Evolutionary conservation across 2,329 filamentous ascomycete species (phyloP).

Genomic region (Neofusicoccum cordaticola): DNA sequence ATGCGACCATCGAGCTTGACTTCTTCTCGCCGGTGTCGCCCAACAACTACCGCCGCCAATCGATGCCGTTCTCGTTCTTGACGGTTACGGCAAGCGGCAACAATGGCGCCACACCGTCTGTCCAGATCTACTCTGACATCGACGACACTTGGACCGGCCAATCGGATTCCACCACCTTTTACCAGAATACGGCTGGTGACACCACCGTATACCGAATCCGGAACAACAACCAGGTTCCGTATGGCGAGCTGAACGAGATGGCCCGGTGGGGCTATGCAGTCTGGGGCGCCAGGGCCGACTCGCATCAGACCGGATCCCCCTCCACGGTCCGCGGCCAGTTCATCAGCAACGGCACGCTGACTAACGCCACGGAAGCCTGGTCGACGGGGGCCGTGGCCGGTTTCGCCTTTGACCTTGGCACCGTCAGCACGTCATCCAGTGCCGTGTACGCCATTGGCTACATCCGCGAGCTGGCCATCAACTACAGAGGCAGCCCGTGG

Average conservation of each 20-base stretch:
- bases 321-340: slow-evolving; percentile 33
- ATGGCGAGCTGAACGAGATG: slow-evolving; percentile 39
- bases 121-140: slow-evolving; percentile 45
- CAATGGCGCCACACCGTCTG: slow-evolving; percentile 20
- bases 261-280: slow-evolving; percentile 43
- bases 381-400: slow-evolving; percentile 32
- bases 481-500: slow-evolving; percentile 40
- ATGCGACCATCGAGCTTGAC: slow-evolving; percentile 37
- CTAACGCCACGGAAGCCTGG: slow-evolving; percentile 26
- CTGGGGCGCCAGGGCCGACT: slow-evolving; percentile 36
- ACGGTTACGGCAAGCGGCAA: slow-evolving; percentile 33
- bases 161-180: slow-evolving; percentile 23
- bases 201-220: slow-evolving; percentile 34
- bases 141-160: slow-evolving; percentile 45
- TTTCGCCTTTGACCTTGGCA: slow-evolving; percentile 40
- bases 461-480: slow-evolving; percentile 39
- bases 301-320: slow-evolving; percentile 30
- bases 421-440: slow-evolving; percentile 26
- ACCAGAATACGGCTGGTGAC: slow-evolving; percentile 25
- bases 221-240: slow-evolving; percentile 30
- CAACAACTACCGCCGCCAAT: slow-evolving; percentile 42
- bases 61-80: slow-evolving; percentile 45
- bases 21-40: slow-evolving; percentile 47
- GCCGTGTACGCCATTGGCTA: slow-evolving; percentile 44
- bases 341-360: slow-evolving; percentile 30